Evolutionary conservation across 768 basidiomycete species (phyloP).

Genomic region (Naganishia vaughanmartiniae): DNA sequence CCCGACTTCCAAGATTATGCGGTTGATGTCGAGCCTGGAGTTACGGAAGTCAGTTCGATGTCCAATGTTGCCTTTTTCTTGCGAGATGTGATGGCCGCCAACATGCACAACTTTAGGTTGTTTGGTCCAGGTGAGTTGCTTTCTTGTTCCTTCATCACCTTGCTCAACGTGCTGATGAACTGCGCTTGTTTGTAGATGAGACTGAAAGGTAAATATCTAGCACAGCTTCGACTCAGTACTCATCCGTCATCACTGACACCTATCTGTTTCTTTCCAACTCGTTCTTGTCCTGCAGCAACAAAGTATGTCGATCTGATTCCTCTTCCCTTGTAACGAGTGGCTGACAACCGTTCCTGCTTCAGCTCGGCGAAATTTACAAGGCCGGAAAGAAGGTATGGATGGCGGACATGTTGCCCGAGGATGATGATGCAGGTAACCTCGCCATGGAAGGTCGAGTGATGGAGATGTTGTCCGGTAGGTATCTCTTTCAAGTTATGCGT

Average conservation of each 20-base stretch:
- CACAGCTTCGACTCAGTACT: no score
- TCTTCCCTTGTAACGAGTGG: neutral
- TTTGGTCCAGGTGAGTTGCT: conserved; percentile 39
- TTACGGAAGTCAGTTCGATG: conserved; percentile 37
- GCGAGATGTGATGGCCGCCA: conserved; percentile 40
- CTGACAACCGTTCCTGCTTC: neutral
- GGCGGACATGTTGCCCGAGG: conserved; percentile 23
- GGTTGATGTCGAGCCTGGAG: conserved; percentile 39
- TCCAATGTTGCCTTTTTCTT: conserved; percentile 41
- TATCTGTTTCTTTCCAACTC: neutral
- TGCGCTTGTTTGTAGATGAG: neutral
- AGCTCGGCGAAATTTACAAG: conserved; percentile 31
- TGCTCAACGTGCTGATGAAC: neutral
- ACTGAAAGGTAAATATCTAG: conserved; percentile 24
- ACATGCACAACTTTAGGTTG: conserved; percentile 39
- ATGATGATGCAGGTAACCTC: conserved; percentile 28
- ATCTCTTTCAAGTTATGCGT: neutral
- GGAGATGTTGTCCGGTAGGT: conserved; percentile 30
- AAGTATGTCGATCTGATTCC: neutral
- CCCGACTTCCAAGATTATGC: conserved; percentile 43
- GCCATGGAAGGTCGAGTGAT: conserved; percentile 27
- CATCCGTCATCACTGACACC: neutral
- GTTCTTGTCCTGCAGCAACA: neutral
- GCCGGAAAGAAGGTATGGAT: conserved; percentile 32
- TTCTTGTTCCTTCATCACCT: neutral